Conservation (phyloP, 2,329 filamentous ascomycete genomes). For the Aspergillus pseudoviridinutans region DNA sequence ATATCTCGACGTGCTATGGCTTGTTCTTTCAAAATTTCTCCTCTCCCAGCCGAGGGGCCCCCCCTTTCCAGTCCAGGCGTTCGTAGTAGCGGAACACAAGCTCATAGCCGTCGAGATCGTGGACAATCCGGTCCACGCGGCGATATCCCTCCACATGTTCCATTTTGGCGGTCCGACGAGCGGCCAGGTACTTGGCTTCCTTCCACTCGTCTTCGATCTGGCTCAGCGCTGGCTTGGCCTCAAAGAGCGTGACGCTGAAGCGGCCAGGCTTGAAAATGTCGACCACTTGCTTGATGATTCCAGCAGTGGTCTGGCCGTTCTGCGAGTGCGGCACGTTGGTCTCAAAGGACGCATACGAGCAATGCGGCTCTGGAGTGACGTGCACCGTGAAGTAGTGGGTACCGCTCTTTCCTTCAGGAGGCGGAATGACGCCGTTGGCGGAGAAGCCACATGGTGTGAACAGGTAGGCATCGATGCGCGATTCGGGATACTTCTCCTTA, state of each 20-base stretch:
- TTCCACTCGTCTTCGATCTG: conserved; percentile 25
- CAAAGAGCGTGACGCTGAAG: conserved; percentile 95
- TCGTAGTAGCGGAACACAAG: conserved; percentile 96
- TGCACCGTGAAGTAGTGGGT: conserved; percentile 98
- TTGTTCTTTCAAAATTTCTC: conserved; percentile 18
- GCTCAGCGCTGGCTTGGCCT: conserved; percentile 65
- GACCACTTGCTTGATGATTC: conserved; percentile 91
- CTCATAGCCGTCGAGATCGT: conserved; percentile 96
- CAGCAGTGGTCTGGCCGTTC: conserved; percentile 79
- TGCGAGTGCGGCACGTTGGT: conserved; percentile 92
- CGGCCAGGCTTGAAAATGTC: conserved; percentile 96
- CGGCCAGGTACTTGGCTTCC: conserved; percentile 39
- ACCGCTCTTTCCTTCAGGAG: conserved; percentile 56
- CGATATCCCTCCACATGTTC: conserved; percentile 82
- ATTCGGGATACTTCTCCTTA: conserved; percentile 79
- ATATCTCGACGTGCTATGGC: neutral
- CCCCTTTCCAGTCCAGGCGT: conserved; percentile 73
- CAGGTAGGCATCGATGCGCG: conserved; percentile 90
- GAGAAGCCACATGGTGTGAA: conserved; percentile 97
- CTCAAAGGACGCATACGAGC: conserved; percentile 97
- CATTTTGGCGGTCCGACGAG: conserved; percentile 52
- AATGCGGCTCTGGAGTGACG: conserved; percentile 93
- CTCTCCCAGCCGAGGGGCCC: conserved; percentile 60
- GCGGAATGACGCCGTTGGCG: conserved; percentile 90
- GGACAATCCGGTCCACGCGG: conserved; percentile 88